These are phyloP conservation scores for Penicillium sp. DNA, from an alignment of 2,329 filamentous ascomycete species.

Conservation along the genomic window DNA sequence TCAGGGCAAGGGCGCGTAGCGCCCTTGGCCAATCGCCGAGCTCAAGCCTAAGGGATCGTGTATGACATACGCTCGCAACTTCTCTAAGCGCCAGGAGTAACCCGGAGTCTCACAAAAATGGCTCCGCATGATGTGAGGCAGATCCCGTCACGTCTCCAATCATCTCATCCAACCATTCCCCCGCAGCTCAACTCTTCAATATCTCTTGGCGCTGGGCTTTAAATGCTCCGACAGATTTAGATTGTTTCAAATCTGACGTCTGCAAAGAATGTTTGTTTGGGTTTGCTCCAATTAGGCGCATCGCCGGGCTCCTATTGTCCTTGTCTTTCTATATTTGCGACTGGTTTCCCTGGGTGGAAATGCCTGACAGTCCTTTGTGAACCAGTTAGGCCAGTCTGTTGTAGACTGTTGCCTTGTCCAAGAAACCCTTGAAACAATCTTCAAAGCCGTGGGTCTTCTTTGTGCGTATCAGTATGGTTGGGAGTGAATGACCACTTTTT, in stretches of 20 bases:
- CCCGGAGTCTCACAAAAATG: constrained; percentile 14
- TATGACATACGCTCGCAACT: neutral
- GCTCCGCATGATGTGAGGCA: constrained; percentile 10
- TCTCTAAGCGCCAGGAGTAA: constrained; percentile 22
- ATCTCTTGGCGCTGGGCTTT: neutral
- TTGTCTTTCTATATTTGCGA: constrained; percentile 16
- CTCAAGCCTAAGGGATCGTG: neutral
- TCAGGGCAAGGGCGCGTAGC: constrained; percentile 14
- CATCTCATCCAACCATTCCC: constrained; percentile 15
- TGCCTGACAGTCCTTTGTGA: neutral
- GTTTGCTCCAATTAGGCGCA: constrained; percentile 13
- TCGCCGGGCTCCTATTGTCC: neutral
- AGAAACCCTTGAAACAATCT: constrained; percentile 5
- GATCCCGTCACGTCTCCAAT: constrained; percentile 7
- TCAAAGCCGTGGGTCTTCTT: constrained; percentile 2
- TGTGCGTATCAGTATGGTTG: constrained; percentile 9
- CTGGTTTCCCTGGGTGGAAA: constrained; percentile 1
- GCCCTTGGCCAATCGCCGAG: constrained; percentile 12
- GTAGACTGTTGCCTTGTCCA: constrained; percentile 1
- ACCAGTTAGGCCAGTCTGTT: constrained; percentile 1
- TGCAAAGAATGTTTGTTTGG: constrained; percentile 6
- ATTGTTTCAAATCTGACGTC: constrained; percentile 12
- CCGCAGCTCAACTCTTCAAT: constrained; percentile 1
- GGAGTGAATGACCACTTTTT: constrained; percentile 4
- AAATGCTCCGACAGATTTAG: constrained; percentile 8